Evolutionary conservation across 2,329 filamentous ascomycete genomes (phyloP).

Genomic region (Mariannaea sp.): DNA sequence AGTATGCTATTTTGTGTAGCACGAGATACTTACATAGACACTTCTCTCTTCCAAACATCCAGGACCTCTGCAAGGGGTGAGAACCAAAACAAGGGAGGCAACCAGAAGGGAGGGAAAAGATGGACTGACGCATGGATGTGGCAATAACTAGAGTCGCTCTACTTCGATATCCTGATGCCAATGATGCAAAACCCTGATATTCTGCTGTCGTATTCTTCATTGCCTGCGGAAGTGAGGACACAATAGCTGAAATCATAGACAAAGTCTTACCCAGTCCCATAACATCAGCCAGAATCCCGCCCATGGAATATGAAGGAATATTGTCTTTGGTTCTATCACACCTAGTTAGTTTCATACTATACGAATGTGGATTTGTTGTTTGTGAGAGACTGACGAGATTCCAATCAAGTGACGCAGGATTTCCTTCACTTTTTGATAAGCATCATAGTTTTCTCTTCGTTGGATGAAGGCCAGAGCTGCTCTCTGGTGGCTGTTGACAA

Average conservation of each 20-base stretch:
- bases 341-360: too few relatives aligned
- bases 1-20: background rate
- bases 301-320: background rate
- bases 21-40: background rate
- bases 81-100: background rate
- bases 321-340: too few relatives aligned
- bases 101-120: too few relatives aligned
- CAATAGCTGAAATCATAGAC: conserved; percentile 10
- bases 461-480: conserved; percentile 7
- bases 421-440: background rate
- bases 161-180: background rate
- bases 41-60: conserved; percentile 41
- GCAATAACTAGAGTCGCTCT: conserved; percentile 4
- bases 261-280: conserved; percentile 24
- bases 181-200: background rate
- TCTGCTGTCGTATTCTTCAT: background rate
- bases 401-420: background rate
- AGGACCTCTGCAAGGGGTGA: conserved; percentile 42
- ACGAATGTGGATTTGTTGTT: too few relatives aligned
- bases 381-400: too few relatives aligned
- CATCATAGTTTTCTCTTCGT: conserved; percentile 1
- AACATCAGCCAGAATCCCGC: conserved; percentile 14
- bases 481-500: conserved; percentile 5
- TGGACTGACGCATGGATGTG: conserved; percentile 4
- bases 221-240: conserved; percentile 3